A percentile compares a stretch with the other conserved stretches of the same genome.
phyloP scores from a whole-genome alignment of 2,329 filamentous ascomycete species.

The Colletotrichum aenigma region DNA sequence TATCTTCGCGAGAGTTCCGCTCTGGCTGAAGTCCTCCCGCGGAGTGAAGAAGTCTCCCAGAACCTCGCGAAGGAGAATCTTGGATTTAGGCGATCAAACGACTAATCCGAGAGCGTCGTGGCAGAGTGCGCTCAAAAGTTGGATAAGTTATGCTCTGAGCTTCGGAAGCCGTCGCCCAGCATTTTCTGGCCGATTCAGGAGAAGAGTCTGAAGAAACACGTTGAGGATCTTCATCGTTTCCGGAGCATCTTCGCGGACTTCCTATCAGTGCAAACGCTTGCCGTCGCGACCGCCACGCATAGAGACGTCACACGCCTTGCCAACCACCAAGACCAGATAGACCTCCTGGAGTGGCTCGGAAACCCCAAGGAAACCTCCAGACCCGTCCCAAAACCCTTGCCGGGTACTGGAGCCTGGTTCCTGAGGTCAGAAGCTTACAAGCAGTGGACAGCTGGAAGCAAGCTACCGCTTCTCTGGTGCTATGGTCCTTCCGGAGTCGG shows the following conservation, averaged over 20 bases:
- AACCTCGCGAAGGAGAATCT: neutral
- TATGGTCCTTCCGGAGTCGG: neutral
- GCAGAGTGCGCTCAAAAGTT: neutral
- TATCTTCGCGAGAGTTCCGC: neutral
- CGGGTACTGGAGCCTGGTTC: neutral
- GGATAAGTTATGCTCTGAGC: neutral
- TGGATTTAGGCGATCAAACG: neutral
- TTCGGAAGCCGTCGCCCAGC: neutral
- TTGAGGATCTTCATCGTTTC: neutral
- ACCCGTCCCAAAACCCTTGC: neutral
- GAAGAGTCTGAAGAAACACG: neutral
- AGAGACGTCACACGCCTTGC: neutral
- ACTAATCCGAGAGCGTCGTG: neutral
- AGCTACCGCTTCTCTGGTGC: neutral
- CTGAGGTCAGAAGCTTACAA: accelerated
- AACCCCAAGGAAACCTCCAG: neutral
- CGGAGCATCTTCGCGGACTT: neutral
- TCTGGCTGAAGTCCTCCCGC: accelerated
- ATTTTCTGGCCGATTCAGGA: neutral
- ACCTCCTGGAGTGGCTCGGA: neutral
- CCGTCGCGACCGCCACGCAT: neutral
- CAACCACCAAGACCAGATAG: neutral
- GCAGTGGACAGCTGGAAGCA: neutral
- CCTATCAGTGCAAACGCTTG: accelerated
- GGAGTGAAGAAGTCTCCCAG: neutral